Evolutionary conservation across 2,329 filamentous ascomycete genomes (phyloP), one percentile per base, ranked within the genome.

Genomic region (Monilinia vaccinii-corymbosi): DNA sequence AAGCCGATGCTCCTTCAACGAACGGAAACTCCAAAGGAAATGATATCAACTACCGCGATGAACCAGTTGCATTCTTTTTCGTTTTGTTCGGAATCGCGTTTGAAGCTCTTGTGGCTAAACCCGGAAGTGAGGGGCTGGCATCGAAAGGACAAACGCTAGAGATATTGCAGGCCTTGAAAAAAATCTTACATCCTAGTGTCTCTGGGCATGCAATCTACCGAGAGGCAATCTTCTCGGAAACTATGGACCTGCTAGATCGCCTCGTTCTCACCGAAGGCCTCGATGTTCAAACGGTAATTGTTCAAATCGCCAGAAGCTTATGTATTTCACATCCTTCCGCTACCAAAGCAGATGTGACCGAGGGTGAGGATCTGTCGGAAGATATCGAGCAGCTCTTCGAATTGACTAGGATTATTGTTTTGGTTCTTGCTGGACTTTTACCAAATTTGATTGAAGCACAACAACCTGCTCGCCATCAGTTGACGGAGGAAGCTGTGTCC

Each of bases 341-440:
- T 3, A 84, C 89, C 63, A 84, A 83, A 66, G 79, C 82, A 52
- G 79, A 84, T 64, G 79, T 82, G 63, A 76, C 80, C 34, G 84
- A 87, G 44, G 88, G 91, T 56, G 86, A 86, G 18, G 88, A 94
- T 71, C 77, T 99, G 13, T 96, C 91, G 0, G 94, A 99, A 70
- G 94, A 99, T 71, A 96, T 99, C 64, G 94, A 99, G 71, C 94
- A 99, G 74, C 81, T 99, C 0, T 99, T 99, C 69, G 94, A 99
- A 74, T 79, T 99, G 50, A 99, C 94, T 0, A 84, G 94, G 64
- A 96, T 97, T 71, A 97, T 97, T 64, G 93, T 97, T 18, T 79
- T 99, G 10, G 93, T 97, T 1, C 79, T 99, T 32, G 88, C 91
- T 0, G 91, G 92, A 0, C 78, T 97, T 44, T 78, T 99, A 25